Evolutionary conservation across 306 rosid species (phyloP).

Genomic region (Myrica gale): DNA sequence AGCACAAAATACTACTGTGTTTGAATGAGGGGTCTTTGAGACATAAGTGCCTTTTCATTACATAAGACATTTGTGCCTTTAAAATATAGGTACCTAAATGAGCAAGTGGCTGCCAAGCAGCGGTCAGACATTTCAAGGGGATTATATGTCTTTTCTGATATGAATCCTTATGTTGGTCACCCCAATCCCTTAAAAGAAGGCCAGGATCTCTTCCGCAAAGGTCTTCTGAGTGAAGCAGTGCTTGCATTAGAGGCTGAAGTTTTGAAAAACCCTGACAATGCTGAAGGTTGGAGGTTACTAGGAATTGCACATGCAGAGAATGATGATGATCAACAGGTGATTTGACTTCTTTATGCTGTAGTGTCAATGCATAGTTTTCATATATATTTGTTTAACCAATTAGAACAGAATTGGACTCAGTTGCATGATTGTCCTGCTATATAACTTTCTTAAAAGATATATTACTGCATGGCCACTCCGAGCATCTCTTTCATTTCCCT

Average conservation of each 20-base stretch:
- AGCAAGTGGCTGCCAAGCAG: conserved; percentile 70
- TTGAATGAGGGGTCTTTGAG: background rate
- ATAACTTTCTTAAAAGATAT: conserved; percentile 11
- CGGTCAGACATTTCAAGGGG: conserved; percentile 70
- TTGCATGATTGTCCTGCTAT: background rate
- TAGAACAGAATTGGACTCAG: background rate
- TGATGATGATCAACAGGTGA: conserved; percentile 98
- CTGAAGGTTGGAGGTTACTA: conserved; percentile 98
- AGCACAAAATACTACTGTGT: background rate
- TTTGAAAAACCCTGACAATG: conserved; percentile 87
- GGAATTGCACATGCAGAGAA: conserved; percentile 99
- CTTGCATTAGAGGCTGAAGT: conserved; percentile 99
- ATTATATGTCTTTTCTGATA: conserved; percentile 87
- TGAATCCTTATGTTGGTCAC: conserved; percentile 97
- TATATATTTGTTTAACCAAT: background rate
- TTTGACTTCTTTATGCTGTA: conserved; percentile 22
- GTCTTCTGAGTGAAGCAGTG: conserved; percentile 98
- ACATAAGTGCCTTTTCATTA: background rate
- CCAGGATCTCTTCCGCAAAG: conserved; percentile 91
- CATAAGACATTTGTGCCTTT: conserved; percentile 10
- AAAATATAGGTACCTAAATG: conserved; percentile 65
- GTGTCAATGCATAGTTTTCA: conserved; percentile 13
- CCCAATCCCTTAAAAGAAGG: conserved; percentile 96
- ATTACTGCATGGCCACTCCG: background rate
- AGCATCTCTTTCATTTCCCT: conserved; percentile 5